A percentile compares a stretch with the other conserved stretches of the same genome.
phyloP scores from a whole-genome alignment of 73 alveolate species.

The Vitrella brassicaformis region DNA sequence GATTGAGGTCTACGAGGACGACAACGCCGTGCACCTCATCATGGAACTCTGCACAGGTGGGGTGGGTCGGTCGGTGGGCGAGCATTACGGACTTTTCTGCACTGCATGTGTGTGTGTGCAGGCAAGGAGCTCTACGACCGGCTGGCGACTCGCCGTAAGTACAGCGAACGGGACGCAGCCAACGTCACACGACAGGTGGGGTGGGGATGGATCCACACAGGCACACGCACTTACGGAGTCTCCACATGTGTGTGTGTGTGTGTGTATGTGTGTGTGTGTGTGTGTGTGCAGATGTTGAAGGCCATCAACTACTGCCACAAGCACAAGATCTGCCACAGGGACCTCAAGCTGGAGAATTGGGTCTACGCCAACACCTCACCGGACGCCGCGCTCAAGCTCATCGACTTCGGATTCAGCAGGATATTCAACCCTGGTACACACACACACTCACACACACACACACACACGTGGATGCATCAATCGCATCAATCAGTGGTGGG shows the following conservation, averaged over 20 bases:
- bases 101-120: no score
- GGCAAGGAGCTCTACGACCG: not conserved
- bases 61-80: no score
- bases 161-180: not conserved
- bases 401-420: constrained; percentile 32
- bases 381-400: constrained; percentile 9
- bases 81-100: no score
- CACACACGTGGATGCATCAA: no score
- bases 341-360: constrained; percentile 26
- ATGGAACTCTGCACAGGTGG: constrained; percentile 38
- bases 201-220: no score
- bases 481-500: no score
- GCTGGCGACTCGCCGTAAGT: not conserved
- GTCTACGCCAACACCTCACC: not conserved
- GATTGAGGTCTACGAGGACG: constrained; percentile 47
- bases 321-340: constrained; percentile 25
- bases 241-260: no score
- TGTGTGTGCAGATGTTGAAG: constrained; percentile 16
- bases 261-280: not conserved
- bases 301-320: constrained; percentile 20
- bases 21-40: constrained; percentile 25
- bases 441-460: no score
- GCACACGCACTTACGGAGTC: no score
- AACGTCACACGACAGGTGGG: not conserved
- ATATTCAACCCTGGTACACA: constrained; percentile 31